Base-by-base conservation (phyloP, 257 asterid genomes). In the Solanum pinnatisectum region DNA sequence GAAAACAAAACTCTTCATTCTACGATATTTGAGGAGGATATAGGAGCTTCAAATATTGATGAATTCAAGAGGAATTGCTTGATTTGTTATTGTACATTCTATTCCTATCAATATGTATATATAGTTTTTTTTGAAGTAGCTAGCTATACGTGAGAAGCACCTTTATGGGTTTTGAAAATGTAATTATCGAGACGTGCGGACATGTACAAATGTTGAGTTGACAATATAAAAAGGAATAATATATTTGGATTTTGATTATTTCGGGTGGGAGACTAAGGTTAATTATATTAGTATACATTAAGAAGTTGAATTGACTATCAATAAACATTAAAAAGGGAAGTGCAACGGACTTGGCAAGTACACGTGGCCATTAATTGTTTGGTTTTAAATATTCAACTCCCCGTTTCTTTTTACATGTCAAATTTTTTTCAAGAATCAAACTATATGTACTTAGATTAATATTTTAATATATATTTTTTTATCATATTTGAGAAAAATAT, bases 141-240 rank as follows among this genome's bases (percentile, higher is more conserved):
- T 70, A 70, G 23, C 8, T 33, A 67, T 67, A 70, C 88, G 88
- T 86, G 88, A 86, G 78, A 68, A 68, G 88, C 88, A 86, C 85
- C 42, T 44, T 3, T 32, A 23, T 42, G 32, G 5, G 65, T 46
- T 78, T 42, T 20, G 52, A 20, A 78, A 78, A 27, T 67, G 20
- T 12, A 30, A 79, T 23, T 18, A 56, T 79, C 67, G 25, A 79
- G 70, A 49, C 85, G 85, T 81, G 85, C 70, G 20, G 9, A 49
- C 85, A 46, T 49, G 85, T 49, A 81, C 70, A 81, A 49, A 10
- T 40, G 36, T 49, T 81, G 20, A 16, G 68, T 46, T 81, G 42
- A 46, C 70, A 46, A 49, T 81, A 44, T 5, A 81, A 27, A 44
- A 25, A 12, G 32, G 32, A 77, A 40, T 23, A 39, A 39, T 33